Evolutionary conservation across 2,329 filamentous ascomycete species (phyloP), one percentile per base, ranked within the genome.

Genomic region (Alternaria sp.): DNA sequence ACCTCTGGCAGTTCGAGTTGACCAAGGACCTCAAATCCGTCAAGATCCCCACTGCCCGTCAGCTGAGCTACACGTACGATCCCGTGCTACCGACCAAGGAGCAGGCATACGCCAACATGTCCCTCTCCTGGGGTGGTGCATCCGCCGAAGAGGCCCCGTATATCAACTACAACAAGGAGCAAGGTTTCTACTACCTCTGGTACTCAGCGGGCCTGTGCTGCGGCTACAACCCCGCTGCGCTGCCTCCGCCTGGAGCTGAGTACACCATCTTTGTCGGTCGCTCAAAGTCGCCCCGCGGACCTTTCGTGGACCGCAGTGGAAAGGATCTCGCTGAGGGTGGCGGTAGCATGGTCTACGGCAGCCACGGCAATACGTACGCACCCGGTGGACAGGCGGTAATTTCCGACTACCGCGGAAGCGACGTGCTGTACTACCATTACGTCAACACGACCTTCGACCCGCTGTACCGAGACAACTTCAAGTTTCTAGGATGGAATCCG

Each of bases 201-300:
- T 52, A 52, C 19, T 52, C 49, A 3, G 49, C 49, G 6, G 49
- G 49, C n/a, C 1, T 52, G 28, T 52, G 49, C 49, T 52, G 49
- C 13, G 49, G 49, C 30, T 52, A 52, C 8, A 40, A 52, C 6
- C 49, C 49, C 7, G 49, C 49, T 52, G 49, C 49, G 4, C 49
- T 52, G 28, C 49, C 49, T 0, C 30, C 49, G 0, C 57, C 82
- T 0, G 88, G 88, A 6, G 79, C 81, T 23, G 88, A 89, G 77
- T 91, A 90, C 75, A 85, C 84, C 69, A 87, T 90, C 74, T 85
- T 83, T 68, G 87, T 89, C 19, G 90, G 88, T 75, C 81, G 87
- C 13, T 86, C 84, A 10, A 78, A 76, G 1, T 81, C 77, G 6
- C 80, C 83, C 8, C 85, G 78, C 0, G 82, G 86, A 0, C 79